These are phyloP conservation scores for Pelargonium nanum DNA, from an alignment of 345 rosid genomes.

Conservation along the genomic window DNA sequence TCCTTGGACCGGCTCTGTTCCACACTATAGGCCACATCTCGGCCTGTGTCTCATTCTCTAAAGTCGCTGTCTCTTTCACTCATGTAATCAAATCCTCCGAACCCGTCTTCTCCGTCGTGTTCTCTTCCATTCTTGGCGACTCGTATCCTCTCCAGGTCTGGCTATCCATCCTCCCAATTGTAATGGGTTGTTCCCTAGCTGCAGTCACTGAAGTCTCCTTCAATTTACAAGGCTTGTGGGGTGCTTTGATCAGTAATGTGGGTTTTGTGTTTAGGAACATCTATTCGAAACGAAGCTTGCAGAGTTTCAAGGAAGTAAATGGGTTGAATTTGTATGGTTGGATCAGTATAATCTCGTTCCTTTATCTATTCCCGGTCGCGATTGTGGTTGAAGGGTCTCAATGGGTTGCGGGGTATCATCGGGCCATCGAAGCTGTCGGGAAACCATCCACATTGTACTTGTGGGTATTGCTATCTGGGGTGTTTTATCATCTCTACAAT, in stretches of 20 bases:
- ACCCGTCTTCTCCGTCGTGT: conserved; percentile 89
- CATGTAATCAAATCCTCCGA: conserved; percentile 95
- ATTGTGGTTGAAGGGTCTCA: conserved; percentile 79
- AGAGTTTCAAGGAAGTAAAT: conserved; percentile 72
- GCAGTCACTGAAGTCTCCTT: conserved; percentile 93
- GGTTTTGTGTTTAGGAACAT: conserved; percentile 88
- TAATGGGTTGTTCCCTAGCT: conserved; percentile 88
- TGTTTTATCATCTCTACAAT: conserved; percentile 81
- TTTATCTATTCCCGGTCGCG: conserved; percentile 80
- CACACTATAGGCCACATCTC: conserved; percentile 96
- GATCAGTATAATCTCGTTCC: conserved; percentile 60
- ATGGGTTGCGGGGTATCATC: conserved; percentile 76
- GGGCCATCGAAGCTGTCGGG: conserved; percentile 61
- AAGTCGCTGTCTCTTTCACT: conserved; percentile 95
- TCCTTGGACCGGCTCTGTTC: conserved; percentile 92
- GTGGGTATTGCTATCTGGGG: conserved; percentile 89
- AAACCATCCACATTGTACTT: conserved; percentile 54
- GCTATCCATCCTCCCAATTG: conserved; percentile 89
- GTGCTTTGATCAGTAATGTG: conserved; percentile 91
- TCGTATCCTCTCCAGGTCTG: conserved; percentile 72
- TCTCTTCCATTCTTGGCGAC: conserved; percentile 86
- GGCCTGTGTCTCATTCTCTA: conserved; percentile 94
- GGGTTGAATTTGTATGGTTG: conserved; percentile 87
- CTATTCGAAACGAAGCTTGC: conserved; percentile 72
- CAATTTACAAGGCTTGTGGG: conserved; percentile 68